A percentile compares a stretch with the other conserved stretches of the same genome.
Conservation (phyloP, 306 rosid genomes). For the Echinosophora koreensis region DNA sequence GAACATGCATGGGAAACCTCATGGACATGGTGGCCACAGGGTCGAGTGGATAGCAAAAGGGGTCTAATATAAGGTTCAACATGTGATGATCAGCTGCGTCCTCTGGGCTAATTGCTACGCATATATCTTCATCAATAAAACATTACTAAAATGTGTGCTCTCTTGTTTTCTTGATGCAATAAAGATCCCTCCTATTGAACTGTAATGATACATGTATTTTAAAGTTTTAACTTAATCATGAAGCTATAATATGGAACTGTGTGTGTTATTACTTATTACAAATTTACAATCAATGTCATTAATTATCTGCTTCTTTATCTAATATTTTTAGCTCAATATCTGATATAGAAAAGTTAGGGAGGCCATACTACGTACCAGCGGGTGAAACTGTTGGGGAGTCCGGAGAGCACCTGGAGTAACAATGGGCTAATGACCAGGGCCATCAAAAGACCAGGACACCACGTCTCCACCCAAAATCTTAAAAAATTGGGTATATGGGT, state of each 20-base stretch:
- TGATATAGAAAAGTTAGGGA: neutral
- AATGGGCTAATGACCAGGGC: too few relatives aligned
- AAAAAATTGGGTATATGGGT: too few relatives aligned
- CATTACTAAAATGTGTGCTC: constrained; percentile 34
- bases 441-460: too few relatives aligned
- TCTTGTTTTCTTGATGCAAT: constrained; percentile 35
- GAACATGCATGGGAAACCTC: constrained; percentile 37
- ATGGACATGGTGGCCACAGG: constrained; percentile 37
- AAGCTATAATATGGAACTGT: constrained; percentile 3
- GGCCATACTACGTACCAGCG: too few relatives aligned
- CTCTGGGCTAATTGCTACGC: neutral
- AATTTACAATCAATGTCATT: neutral
- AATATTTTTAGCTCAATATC: neutral
- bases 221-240: neutral
- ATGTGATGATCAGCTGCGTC: neutral
- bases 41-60: constrained; percentile 48
- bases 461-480: too few relatives aligned
- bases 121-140: neutral
- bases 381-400: too few relatives aligned
- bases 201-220: neutral
- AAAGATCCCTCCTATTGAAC: neutral
- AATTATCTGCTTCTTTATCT: neutral
- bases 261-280: too few relatives aligned
- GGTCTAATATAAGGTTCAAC: constrained; percentile 24
- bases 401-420: too few relatives aligned